Evolutionary conservation across 768 basidiomycete species (phyloP).

Genomic region (Leccinum sublutescens): DNA sequence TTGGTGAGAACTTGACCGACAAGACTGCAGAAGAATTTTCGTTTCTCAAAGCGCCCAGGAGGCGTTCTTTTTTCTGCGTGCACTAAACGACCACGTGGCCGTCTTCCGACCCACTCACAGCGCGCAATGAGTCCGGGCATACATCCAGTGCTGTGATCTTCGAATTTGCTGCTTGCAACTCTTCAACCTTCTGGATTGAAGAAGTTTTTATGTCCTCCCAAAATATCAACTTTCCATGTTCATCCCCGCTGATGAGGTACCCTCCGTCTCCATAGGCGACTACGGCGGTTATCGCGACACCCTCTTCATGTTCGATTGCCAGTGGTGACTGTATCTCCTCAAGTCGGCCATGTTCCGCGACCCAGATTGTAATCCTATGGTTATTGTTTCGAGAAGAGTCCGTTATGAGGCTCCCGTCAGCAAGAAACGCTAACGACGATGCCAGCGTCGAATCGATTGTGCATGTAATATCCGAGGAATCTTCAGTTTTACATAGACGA

Average conservation of each 20-base stretch:
- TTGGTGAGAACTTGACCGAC: slow-evolving; percentile 19
- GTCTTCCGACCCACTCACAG: not conserved
- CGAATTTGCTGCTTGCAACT: not conserved
- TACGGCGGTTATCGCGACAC: not conserved
- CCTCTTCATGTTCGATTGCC: not conserved
- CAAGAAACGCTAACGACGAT: not conserved
- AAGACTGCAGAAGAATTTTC: slow-evolving; percentile 1
- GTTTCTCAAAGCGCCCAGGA: slow-evolving; percentile 4
- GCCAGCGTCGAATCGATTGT: not conserved
- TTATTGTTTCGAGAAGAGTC: not conserved
- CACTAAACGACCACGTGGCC: not conserved
- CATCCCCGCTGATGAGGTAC: not conserved
- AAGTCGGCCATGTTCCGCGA: not conserved
- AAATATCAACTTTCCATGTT: not conserved
- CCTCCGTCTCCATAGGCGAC: not conserved
- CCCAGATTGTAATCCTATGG: not conserved
- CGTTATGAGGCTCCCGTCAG: not conserved
- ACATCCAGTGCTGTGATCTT: not conserved
- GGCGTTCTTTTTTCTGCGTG: not conserved
- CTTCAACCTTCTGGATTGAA: not conserved
- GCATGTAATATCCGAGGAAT: not conserved
- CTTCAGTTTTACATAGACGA: not conserved
- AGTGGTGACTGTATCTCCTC: not conserved
- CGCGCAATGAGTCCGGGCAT: not conserved
- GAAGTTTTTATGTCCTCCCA: not conserved